A percentile compares a stretch with the other conserved stretches of the same genome.
These are phyloP conservation scores for Backusella macrospora DNA, from an alignment of 192 early-diverging fungal genomes.

Conservation along the genomic window DNA sequence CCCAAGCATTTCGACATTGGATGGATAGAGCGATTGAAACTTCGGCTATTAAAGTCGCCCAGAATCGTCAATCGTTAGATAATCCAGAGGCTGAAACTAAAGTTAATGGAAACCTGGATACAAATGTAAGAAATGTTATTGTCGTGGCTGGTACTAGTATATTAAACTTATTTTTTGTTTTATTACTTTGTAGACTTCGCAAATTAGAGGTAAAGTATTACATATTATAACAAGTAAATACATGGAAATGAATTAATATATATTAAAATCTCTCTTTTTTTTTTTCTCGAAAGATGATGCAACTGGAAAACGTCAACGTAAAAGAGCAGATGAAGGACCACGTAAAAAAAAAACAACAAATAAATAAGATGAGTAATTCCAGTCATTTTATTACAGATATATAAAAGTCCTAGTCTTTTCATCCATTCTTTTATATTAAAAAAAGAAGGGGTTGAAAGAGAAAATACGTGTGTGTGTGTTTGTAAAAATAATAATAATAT, in stretches of 20 bases:
- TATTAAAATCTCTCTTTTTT: background rate
- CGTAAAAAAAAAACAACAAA: slow-evolving; percentile 21
- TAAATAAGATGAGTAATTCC: background rate
- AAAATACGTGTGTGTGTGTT: background rate
- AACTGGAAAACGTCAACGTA: slow-evolving; percentile 27
- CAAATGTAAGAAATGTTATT: background rate
- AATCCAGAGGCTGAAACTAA: slow-evolving; percentile 22
- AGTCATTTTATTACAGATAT: background rate
- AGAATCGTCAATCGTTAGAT: slow-evolving; percentile 23
- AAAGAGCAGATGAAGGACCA: slow-evolving; percentile 26
- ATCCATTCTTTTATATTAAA: background rate
- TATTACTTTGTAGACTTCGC: background rate
- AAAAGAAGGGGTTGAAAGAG: background rate
- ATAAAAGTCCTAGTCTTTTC: background rate
- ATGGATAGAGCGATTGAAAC: slow-evolving; percentile 41
- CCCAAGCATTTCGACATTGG: slow-evolving; percentile 30
- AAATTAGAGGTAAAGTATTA: slow-evolving; percentile 10
- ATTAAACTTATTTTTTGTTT: background rate
- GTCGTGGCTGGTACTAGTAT: background rate
- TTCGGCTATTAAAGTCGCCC: slow-evolving; percentile 26
- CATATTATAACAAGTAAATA: background rate
- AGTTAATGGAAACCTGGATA: background rate
- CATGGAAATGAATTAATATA: background rate
- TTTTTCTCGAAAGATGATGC: slow-evolving; percentile 21
- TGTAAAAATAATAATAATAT: background rate